These are phyloP conservation scores for Hypoxylon sp. DNA, from an alignment of 2,329 filamentous ascomycete species.

Conservation along the genomic window DNA sequence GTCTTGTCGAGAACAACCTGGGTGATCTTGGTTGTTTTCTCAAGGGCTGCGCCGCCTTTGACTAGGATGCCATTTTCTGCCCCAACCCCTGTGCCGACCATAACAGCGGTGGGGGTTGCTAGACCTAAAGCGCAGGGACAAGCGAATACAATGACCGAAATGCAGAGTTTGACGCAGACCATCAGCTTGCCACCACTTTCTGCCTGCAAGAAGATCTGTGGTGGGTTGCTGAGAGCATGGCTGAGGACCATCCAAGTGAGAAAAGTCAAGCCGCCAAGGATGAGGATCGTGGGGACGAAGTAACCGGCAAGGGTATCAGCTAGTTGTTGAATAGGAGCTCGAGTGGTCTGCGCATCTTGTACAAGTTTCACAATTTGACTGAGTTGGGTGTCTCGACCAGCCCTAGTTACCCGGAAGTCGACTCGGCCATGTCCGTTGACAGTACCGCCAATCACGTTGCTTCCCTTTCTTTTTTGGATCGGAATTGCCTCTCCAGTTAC, in stretches of 20 bases:
- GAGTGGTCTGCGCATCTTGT: conserved; percentile 92
- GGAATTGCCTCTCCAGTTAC: conserved; percentile 97
- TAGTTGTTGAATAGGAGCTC: conserved; percentile 92
- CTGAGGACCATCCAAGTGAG: conserved; percentile 93
- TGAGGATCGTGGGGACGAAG: conserved; percentile 89
- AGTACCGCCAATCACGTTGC: conserved; percentile 86
- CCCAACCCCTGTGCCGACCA: conserved; percentile 98
- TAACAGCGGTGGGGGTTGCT: conserved; percentile 94
- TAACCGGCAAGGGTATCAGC: conserved; percentile 92
- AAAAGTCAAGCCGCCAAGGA: conserved; percentile 86
- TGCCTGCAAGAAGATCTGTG: conserved; percentile 82
- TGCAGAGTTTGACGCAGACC: conserved; percentile 97
- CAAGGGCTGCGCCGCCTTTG: conserved; percentile 91
- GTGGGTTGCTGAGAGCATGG: conserved; percentile 83
- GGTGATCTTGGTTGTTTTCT: conserved; percentile 88
- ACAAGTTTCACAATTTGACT: conserved; percentile 99
- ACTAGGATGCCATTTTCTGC: conserved; percentile 97
- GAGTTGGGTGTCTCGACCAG: conserved; percentile 93
- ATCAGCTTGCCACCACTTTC: conserved; percentile 90
- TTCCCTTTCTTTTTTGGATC: conserved; percentile 85
- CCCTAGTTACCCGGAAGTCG: conserved; percentile 91
- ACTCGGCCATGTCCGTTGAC: conserved; percentile 93
- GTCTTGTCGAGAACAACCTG: conserved; percentile 96
- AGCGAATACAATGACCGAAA: conserved; percentile 97
- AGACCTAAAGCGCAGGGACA: conserved; percentile 97